These are phyloP conservation scores for Chlamydomonas sphaeroides DNA, from an alignment of 139 green algal species.

Conservation along the genomic window DNA sequence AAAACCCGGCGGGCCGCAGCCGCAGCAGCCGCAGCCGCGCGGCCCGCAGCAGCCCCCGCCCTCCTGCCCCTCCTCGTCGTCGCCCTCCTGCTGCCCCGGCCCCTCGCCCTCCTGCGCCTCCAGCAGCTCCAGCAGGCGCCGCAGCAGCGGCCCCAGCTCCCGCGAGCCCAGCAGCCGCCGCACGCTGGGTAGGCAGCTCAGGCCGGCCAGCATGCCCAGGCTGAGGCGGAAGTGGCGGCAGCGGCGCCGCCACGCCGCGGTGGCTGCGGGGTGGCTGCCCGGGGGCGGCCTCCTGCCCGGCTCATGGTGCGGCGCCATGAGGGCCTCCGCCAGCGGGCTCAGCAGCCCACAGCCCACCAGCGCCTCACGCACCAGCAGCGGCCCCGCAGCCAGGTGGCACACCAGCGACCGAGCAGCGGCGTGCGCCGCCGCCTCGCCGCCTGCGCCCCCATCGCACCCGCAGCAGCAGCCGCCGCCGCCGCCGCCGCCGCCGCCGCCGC, in stretches of 20 bases:
- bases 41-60: background rate
- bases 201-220: conserved; percentile 22
- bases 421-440: background rate
- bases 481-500: background rate
- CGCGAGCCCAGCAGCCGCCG: background rate
- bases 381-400: background rate
- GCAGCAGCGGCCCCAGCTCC: conserved; percentile 3
- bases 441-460: background rate
- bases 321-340: conserved; percentile 2
- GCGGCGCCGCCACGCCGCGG: background rate
- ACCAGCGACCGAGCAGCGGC: background rate
- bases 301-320: conserved; percentile 2
- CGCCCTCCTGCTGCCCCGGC: background rate
- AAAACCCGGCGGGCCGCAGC: too few species aligned
- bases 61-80: too few species aligned
- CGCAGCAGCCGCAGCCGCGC: background rate
- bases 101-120: background rate
- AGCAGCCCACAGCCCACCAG: conserved; percentile 15
- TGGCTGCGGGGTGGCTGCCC: too few species aligned
- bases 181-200: conserved; percentile 1
- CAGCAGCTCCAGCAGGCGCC: conserved; percentile 10
- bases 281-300: background rate
- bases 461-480: too few species aligned
- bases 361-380: conserved; percentile 34
- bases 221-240: conserved; percentile 6